Evolutionary conservation across 2,329 filamentous ascomycete species (phyloP), one percentile per base, ranked within the genome.

Genomic region (Dactylonectria estremocensis): DNA sequence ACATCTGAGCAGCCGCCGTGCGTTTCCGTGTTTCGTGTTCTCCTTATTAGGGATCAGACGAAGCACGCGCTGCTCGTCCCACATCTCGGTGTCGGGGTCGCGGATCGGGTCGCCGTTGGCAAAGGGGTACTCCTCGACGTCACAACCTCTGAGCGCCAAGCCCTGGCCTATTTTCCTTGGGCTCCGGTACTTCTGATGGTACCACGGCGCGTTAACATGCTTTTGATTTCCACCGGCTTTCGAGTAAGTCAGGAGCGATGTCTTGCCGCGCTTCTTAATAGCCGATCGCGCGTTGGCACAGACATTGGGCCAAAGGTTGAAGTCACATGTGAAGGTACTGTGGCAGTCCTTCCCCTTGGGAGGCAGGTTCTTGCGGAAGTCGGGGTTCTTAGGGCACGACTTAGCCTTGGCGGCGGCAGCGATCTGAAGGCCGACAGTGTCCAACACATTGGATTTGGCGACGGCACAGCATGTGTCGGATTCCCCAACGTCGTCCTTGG

Each of bases 101-200:
- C 43, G 43, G 43, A 20, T 45, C 43, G 43, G 43, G 43, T 45
- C 43, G 43, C 43, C 43, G 43, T 45, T 45, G 43, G 43, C 43
- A 45, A 45, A 45, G 43, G 16, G 43, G 43, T 45, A 45, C 43
- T 45, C 43, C 43, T 45, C 43, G n/a, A 45, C 43, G 0, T 45
- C 16, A 20, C 43, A 45, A n/a, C 43, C 43, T 6, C 43, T 45
- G 43, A 45, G 16, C 16, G 43, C 43, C 43, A 3, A 45, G 43
- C 43, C 40, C 2, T 45, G 16, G 40, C 40, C 40, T 5, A 45
- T 18, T 14, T 45, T 9, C n/a, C 18, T 45, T 16, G 18, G 18
- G 16, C 16, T 16, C 16, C n/a, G 5, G 40, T 18, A 18, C 40
- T 45, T 45, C 14, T 45, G 14, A 45, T 45, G 14, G 40, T 45